A percentile compares a stretch with the other conserved stretches of the same genome.
Evolutionary conservation across 177 flowering plant species (phyloP).

Genomic region (Vitis hybrid): DNA sequence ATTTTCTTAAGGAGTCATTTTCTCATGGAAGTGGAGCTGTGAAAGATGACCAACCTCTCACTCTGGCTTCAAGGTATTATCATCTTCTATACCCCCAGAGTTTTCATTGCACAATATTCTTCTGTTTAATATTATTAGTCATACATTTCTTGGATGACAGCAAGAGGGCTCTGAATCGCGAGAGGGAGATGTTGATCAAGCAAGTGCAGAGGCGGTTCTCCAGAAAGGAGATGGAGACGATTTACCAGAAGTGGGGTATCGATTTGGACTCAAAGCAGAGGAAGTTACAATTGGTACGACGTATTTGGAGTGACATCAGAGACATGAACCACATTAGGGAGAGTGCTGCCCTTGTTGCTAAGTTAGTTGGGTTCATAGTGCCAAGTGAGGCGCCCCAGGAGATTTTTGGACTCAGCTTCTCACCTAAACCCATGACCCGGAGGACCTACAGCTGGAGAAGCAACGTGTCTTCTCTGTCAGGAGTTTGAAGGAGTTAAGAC

Average conservation of each 20-base stretch:
- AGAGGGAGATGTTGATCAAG: conserved; percentile 50
- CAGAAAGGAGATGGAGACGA: conserved; percentile 33
- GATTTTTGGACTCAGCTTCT: conserved; percentile 57
- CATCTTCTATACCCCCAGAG: too few species aligned
- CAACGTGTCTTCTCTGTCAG: conserved; percentile 11
- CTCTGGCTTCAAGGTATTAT: conserved; percentile 59
- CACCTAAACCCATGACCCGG: conserved; percentile 10
- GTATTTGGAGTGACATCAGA: conserved; percentile 44
- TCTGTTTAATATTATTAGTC: too few species aligned
- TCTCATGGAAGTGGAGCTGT: conserved; percentile 24
- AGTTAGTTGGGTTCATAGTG: conserved; percentile 39
- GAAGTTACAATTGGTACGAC: conserved; percentile 38
- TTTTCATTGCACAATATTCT: too few species aligned
- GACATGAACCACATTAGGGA: conserved; percentile 49
- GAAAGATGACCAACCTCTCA: conserved; percentile 27
- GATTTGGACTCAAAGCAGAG: conserved; percentile 46
- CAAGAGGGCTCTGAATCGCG: conserved; percentile 41
- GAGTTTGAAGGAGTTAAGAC: background rate
- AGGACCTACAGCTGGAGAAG: conserved; percentile 33
- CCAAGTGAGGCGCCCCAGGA: conserved; percentile 44
- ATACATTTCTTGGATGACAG: conserved; percentile 19
- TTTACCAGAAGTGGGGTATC: conserved; percentile 59
- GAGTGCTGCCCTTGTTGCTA: conserved; percentile 62
- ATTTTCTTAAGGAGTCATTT: conserved; percentile 51
- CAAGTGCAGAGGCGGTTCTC: conserved; percentile 40